A percentile compares a stretch with the other conserved stretches of the same genome.
Evolutionary conservation across 73 alveolate genomes (phyloP).

Genomic region (Paramecium bursaria): DNA sequence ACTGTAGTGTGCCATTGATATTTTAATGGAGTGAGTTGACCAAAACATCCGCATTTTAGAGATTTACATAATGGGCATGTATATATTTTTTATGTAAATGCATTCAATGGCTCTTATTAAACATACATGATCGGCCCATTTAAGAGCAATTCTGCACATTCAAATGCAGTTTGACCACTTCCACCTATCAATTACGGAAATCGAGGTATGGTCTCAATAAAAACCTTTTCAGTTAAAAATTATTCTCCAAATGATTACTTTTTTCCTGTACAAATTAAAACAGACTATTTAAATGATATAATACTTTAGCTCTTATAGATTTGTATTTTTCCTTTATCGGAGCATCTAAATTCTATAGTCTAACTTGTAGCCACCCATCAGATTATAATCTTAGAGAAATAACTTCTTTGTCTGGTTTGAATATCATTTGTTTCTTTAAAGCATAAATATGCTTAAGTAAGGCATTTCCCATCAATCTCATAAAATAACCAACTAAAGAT

Average conservation of each 20-base stretch:
- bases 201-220: background rate
- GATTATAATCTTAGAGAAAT: background rate
- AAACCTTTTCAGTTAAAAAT: conserved; percentile 27
- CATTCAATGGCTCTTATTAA: conserved; percentile 6
- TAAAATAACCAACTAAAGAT: conserved; percentile 41
- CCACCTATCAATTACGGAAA: background rate
- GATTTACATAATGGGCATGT: conserved; percentile 30
- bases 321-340: conserved; percentile 36
- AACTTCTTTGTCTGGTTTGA: conserved; percentile 39
- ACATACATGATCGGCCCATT: conserved; percentile 58
- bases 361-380: conserved; percentile 43
- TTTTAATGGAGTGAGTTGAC: conserved; percentile 31
- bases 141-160: conserved; percentile 36
- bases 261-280: conserved; percentile 53
- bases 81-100: conserved; percentile 36
- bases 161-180: conserved; percentile 48
- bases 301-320: conserved; percentile 50
- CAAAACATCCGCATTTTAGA: conserved; percentile 52
- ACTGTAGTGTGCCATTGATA: conserved; percentile 50
- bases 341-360: conserved; percentile 42
- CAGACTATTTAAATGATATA: background rate
- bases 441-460: conserved; percentile 25
- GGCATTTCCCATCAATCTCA: conserved; percentile 45
- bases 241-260: conserved; percentile 7
- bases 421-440: conserved; percentile 4